Evolutionary conservation across 139 green algal species (phyloP).

Genomic region (Pseudopediastrum boryanum): DNA sequence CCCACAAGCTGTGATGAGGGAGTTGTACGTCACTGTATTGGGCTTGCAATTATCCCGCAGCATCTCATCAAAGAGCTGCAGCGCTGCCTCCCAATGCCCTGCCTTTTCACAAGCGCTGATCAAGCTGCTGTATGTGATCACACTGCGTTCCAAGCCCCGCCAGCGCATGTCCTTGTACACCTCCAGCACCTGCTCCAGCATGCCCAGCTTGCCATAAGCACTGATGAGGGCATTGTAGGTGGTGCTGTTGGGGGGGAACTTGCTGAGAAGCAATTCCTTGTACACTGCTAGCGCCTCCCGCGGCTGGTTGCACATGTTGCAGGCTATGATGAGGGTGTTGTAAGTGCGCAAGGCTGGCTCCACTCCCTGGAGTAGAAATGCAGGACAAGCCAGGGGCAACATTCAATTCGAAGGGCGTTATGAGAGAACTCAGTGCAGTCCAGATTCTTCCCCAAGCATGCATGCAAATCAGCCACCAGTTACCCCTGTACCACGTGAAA

Average conservation of each 20-base stretch:
- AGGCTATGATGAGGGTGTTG: slow-evolving; percentile 89
- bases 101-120: slow-evolving; percentile 84
- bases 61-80: slow-evolving; percentile 88
- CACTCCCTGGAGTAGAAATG: slow-evolving; percentile 55
- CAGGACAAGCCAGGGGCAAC: neutral
- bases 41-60: slow-evolving; percentile 71
- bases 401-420: neutral
- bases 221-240: slow-evolving; percentile 80
- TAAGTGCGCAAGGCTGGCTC: slow-evolving; percentile 83
- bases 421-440: neutral
- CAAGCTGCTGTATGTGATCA: slow-evolving; percentile 85
- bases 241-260: slow-evolving; percentile 64
- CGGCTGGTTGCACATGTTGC: slow-evolving; percentile 85
- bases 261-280: slow-evolving; percentile 48
- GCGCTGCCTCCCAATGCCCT: slow-evolving; percentile 79
- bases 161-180: slow-evolving; percentile 76
- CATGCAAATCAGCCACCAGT: too few relatives aligned
- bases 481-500: too few relatives aligned
- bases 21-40: slow-evolving; percentile 84
- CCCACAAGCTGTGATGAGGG: slow-evolving; percentile 74
- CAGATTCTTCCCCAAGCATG: neutral
- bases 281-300: slow-evolving; percentile 64
- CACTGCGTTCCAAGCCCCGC: slow-evolving; percentile 62
- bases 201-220: slow-evolving; percentile 65
- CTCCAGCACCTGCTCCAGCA: slow-evolving; percentile 61